Evolutionary conservation across 2,329 filamentous ascomycete genomes (phyloP).

Genomic region (Zymoseptoria passerinii): DNA sequence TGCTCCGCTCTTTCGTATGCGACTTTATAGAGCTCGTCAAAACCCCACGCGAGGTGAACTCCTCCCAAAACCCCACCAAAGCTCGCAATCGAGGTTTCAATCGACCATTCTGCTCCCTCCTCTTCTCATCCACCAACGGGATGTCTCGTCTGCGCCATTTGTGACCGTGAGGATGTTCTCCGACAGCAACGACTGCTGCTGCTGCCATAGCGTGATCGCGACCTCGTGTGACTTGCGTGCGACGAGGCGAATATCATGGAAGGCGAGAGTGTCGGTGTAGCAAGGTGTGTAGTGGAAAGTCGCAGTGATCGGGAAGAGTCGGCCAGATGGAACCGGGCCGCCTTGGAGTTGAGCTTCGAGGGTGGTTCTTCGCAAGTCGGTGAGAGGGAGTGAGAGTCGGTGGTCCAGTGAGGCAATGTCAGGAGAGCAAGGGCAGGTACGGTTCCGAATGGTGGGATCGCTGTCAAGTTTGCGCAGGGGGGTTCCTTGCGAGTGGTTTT

Average conservation of each 20-base stretch:
- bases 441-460: neutral
- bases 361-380: neutral
- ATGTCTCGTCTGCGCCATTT: conserved; percentile 35
- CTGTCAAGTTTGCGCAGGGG: neutral
- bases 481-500: neutral
- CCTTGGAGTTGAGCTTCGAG: neutral
- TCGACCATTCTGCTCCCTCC: conserved; percentile 35
- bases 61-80: conserved; percentile 22
- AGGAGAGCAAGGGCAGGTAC: neutral
- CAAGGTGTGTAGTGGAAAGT: neutral
- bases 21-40: conserved; percentile 2
- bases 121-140: conserved; percentile 33
- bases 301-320: neutral
- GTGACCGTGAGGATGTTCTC: conserved; percentile 34
- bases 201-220: conserved; percentile 36
- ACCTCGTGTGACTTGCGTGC: conserved; percentile 18
- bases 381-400: neutral
- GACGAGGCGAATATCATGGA: conserved; percentile 27
- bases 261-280: conserved; percentile 19
- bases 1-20: neutral
- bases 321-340: neutral
- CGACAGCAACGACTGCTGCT: conserved; percentile 35
- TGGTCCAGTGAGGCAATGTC: neutral
- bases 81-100: conserved; percentile 24
- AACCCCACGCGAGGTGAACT: neutral